Evolutionary conservation across 2,329 filamentous ascomycete genomes (phyloP).

Genomic region (Tolypocladium tundrense): DNA sequence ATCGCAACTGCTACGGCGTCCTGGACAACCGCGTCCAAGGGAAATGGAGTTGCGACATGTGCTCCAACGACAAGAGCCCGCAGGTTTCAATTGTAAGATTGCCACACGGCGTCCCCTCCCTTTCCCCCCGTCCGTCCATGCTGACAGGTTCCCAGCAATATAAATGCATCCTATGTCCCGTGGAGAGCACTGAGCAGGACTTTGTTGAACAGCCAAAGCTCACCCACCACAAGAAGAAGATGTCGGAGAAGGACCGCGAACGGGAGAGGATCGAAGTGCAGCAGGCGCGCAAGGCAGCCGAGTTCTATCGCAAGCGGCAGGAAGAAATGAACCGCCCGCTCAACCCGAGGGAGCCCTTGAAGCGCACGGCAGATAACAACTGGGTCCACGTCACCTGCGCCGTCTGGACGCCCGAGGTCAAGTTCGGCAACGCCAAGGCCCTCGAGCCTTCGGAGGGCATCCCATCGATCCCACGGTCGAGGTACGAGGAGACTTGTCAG

Average conservation of each 20-base stretch:
- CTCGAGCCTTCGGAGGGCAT: constrained; percentile 86
- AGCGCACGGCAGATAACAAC: constrained; percentile 91
- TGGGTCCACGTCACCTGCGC: constrained; percentile 97
- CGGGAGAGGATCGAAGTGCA: constrained; percentile 81
- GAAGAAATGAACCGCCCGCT: constrained; percentile 73
- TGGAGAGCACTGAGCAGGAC: constrained; percentile 71
- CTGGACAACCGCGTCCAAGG: constrained; percentile 54
- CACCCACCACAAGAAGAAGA: constrained; percentile 66
- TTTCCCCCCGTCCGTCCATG: background rate
- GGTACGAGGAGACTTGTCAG: constrained; percentile 72
- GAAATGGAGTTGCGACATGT: constrained; percentile 96
- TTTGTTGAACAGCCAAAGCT: constrained; percentile 60
- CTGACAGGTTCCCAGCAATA: constrained; percentile 48
- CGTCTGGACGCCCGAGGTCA: constrained; percentile 83
- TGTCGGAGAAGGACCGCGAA: constrained; percentile 78
- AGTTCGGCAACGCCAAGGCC: constrained; percentile 76
- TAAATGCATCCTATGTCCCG: constrained; percentile 83
- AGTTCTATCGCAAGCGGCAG: constrained; percentile 76
- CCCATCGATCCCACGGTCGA: constrained; percentile 62
- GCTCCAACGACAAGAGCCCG: constrained; percentile 84
- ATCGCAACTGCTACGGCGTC: constrained; percentile 88
- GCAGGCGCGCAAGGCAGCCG: constrained; percentile 64
- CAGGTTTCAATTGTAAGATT: constrained; percentile 75
- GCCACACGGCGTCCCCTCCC: background rate
- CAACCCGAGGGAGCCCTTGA: constrained; percentile 80